A percentile compares a stretch with the other conserved stretches of the same genome.
These are phyloP conservation scores for Scenedesmus sp. DNA, from an alignment of 163 green algal genomes.

Conservation along the genomic window DNA sequence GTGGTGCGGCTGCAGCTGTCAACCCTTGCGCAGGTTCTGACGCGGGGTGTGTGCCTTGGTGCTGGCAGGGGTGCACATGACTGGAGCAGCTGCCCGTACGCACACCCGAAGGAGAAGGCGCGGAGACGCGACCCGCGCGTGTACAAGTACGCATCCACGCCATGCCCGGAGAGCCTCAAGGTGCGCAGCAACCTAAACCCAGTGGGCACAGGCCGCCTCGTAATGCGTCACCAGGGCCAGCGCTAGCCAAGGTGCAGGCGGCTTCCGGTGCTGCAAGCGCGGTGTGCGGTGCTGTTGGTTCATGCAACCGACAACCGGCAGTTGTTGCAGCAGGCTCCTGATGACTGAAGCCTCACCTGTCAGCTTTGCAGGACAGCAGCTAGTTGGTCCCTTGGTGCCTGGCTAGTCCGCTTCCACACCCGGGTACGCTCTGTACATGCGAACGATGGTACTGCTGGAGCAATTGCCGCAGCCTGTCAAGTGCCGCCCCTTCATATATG, in stretches of 20 bases:
- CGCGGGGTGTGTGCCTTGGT: too few species aligned
- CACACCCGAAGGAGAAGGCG: conserved; percentile 77
- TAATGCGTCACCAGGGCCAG: too few species aligned
- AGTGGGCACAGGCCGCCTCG: too few species aligned
- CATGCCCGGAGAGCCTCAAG: conserved; percentile 93
- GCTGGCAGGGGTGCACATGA: conserved; percentile 72
- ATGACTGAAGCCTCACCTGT: not conserved
- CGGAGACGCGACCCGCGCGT: conserved; percentile 79
- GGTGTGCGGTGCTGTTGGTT: not conserved
- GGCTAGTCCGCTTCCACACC: not conserved
- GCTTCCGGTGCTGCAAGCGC: not conserved
- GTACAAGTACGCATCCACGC: conserved; percentile 87
- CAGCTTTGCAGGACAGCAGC: not conserved
- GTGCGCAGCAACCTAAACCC: not conserved
- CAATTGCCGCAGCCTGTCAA: not conserved
- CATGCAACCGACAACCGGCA: not conserved
- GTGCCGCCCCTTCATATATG: not conserved
- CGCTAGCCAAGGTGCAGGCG: not conserved
- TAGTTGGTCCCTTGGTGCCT: not conserved
- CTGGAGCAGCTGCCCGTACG: conserved; percentile 88
- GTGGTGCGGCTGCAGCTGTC: not conserved
- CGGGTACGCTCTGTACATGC: not conserved
- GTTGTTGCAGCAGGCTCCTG: not conserved
- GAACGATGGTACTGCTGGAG: not conserved
- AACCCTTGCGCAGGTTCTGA: not conserved